Base-by-base conservation (phyloP, 768 basidiomycete species). In the Calocera viscosa region DNA sequence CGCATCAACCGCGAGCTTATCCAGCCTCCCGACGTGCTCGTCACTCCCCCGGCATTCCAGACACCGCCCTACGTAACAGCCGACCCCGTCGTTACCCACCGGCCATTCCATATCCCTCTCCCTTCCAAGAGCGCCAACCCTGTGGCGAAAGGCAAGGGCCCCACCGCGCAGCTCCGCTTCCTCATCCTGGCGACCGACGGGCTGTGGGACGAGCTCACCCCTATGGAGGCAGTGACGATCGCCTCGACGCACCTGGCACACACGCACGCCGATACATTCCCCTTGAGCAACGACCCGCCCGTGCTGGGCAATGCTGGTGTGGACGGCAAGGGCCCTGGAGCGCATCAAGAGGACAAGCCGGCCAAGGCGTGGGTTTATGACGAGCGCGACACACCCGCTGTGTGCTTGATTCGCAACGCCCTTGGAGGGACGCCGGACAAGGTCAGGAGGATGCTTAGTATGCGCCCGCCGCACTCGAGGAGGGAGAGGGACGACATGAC, bases 11-110 rank as follows among this genome's bases (percentile, higher is more conserved):
- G 33, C 30, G 34, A 64, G n/a, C 63, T 64, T 2, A 64, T 40
- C 22, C 30, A 26, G 30, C 63, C 63, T 30, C 63, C 63, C 19
- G 63, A 40, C 63, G 34, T 40, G n/a, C 63, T 64, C 35, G 5
- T 5, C 24, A 60, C 86, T 1, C 88, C 86, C 16, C 65, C 82
- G 16, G 76, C 81, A 24, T 83, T 90, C 76, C 89, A 87, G 75
- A 91, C 94, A 2, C 93, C 93, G 1, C 93, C 93, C n/a, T 96
- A 95, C 75, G 92, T 95, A 26, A 94, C 82, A 34, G 85, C 93
- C 17, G 80, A 80, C 7, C 93, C 93, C 1, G 91, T 90, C 38
- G 85, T 94, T 32, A 89, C 87, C 1, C 87, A 92, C 71, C 84
- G 84, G 68, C 77, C 82, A 16, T 82, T 88, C 72, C 77, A 82